Evolutionary conservation across 176 grass and related monocot genomes (phyloP).

Genomic region (Carex pumila): DNA sequence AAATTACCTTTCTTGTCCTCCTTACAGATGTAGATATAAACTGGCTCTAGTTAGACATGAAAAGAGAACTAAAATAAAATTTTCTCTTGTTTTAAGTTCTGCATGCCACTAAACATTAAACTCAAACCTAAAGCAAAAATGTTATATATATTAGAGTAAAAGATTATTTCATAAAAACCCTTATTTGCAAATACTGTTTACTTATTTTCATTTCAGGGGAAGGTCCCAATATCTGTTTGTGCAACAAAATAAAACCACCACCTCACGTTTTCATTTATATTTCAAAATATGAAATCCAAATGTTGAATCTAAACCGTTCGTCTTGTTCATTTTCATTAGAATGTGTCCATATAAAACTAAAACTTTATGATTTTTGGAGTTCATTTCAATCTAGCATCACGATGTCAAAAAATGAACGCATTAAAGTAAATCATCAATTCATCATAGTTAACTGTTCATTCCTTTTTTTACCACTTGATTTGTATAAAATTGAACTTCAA

Average conservation of each 20-base stretch:
- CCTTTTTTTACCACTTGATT: neutral
- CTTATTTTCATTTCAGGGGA: neutral
- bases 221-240: neutral
- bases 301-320: neutral
- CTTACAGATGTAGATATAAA: neutral
- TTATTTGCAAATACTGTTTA: neutral
- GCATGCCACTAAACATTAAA: neutral
- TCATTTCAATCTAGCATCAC: neutral
- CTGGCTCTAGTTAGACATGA: neutral
- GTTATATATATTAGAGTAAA: neutral
- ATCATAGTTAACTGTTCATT: neutral
- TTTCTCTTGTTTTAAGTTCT: neutral
- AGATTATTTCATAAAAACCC: neutral
- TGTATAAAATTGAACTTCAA: neutral
- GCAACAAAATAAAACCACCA: no score
- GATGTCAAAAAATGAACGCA: neutral
- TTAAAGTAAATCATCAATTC: neutral
- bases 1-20: neutral
- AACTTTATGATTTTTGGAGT: neutral
- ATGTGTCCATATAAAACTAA: neutral
- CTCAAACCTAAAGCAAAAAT: neutral
- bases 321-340: neutral
- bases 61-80: neutral
- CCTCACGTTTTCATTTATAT: neutral
- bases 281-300: neutral